A percentile compares a stretch with the other conserved stretches of the same genome.
phyloP scores from a whole-genome alignment of 305 asterid species.

The Ilex paraguariensis region DNA sequence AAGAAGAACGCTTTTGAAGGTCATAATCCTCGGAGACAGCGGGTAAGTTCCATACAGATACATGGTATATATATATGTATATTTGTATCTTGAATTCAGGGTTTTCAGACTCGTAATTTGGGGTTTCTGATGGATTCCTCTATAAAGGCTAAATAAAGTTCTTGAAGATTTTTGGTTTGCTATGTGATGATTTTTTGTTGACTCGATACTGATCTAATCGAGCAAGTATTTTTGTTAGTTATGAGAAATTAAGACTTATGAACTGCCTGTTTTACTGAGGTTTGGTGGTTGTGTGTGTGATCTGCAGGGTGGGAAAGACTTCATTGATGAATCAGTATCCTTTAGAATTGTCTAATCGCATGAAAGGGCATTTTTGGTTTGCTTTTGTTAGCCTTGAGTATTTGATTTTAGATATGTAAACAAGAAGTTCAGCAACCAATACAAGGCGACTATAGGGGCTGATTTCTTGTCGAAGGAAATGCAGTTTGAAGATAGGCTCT shows the following conservation, averaged over 20 bases:
- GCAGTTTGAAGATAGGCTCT: conserved; percentile 73
- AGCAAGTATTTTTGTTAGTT: background rate
- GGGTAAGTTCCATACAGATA: conserved; percentile 40
- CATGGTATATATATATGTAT: too few species aligned
- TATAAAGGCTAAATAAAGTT: background rate
- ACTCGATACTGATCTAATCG: conserved; percentile 14
- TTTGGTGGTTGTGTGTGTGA: conserved; percentile 12
- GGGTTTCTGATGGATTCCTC: too few species aligned
- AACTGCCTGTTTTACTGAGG: background rate
- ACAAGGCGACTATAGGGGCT: conserved; percentile 80
- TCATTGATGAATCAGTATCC: conserved; percentile 87
- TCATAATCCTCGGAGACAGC: conserved; percentile 95
- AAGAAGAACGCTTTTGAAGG: conserved; percentile 91
- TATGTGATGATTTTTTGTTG: background rate
- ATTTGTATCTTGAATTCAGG: too few species aligned
- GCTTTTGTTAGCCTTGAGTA: conserved; percentile 31
- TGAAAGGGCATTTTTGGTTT: too few species aligned
- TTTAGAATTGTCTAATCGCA: conserved; percentile 1
- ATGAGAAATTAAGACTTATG: too few species aligned
- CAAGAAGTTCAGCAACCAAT: conserved; percentile 78
- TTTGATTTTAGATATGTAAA: conserved; percentile 61
- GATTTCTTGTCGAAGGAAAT: conserved; percentile 78
- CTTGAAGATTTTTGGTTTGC: too few species aligned
- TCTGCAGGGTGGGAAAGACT: conserved; percentile 80
- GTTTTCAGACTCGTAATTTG: too few species aligned